Evolutionary conservation across 2,329 filamentous ascomycete genomes (phyloP).

Genomic region (Rhynchosporium graminicola): DNA sequence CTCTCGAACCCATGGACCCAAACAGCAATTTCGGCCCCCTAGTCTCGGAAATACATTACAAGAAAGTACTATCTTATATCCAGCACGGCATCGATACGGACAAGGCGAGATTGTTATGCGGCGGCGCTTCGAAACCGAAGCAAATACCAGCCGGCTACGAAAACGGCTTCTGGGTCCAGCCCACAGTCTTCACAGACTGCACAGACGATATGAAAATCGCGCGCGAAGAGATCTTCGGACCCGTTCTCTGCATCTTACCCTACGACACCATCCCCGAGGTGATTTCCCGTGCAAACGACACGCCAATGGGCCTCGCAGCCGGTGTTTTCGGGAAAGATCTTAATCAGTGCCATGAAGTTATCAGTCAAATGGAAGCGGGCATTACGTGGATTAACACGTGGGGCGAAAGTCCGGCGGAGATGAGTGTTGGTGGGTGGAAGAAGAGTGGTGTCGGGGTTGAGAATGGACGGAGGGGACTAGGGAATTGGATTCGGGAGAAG

Average conservation of each 20-base stretch:
- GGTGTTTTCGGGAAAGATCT: conserved; percentile 81
- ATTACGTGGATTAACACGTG: conserved; percentile 94
- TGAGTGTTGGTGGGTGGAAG: conserved; percentile 93
- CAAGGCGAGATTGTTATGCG: conserved; percentile 71
- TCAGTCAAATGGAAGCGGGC: conserved; percentile 73
- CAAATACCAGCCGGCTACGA: conserved; percentile 41
- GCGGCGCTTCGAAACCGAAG: conserved; percentile 61
- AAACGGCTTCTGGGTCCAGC: conserved; percentile 79
- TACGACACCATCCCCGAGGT: conserved; percentile 72
- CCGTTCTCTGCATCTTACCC: conserved; percentile 78
- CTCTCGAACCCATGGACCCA: conserved; percentile 71
- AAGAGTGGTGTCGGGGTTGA: conserved; percentile 84
- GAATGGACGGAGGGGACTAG: conserved; percentile 77
- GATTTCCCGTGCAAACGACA: conserved; percentile 72
- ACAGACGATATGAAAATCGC: conserved; percentile 79
- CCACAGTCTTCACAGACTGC: conserved; percentile 85
- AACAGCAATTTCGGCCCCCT: conserved; percentile 83
- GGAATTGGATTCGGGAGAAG: conserved; percentile 83
- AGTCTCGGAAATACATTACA: conserved; percentile 70
- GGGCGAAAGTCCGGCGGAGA: conserved; percentile 90
- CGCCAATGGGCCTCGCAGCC: conserved; percentile 76
- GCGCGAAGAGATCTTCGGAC: conserved; percentile 84
- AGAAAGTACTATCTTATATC: conserved; percentile 80
- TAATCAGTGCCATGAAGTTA: conserved; percentile 70
- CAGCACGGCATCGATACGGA: conserved; percentile 72